Percentiles rank a stretch among this genome's conserved stretches.
Conservation (phyloP, 352 stramenopile species). For the Globisporangium perplexum region DNA sequence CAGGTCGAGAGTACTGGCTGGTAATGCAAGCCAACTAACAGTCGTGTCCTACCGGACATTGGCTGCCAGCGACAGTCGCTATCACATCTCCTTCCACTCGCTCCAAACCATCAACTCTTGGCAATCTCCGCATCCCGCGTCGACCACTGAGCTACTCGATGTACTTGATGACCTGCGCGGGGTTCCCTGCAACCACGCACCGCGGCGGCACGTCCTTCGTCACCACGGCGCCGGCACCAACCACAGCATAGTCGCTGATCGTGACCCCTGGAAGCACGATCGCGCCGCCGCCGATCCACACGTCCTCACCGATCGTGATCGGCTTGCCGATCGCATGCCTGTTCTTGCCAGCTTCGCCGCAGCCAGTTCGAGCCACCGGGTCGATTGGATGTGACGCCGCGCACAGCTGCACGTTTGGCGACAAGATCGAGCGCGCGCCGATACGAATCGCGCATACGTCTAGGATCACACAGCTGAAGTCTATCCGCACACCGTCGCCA, state of each 20-base stretch:
- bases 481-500: constrained; percentile 76
- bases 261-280: constrained; percentile 61
- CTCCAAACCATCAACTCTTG: too few species aligned
- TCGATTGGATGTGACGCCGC: constrained; percentile 72
- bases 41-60: too few species aligned
- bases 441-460: constrained; percentile 76
- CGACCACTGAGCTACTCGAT: constrained; percentile 17
- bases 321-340: constrained; percentile 30
- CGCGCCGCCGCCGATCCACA: constrained; percentile 76
- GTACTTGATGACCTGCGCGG: constrained; percentile 67
- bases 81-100: too few species aligned
- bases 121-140: too few species aligned
- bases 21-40: too few species aligned
- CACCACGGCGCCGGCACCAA: constrained; percentile 76
- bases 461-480: constrained; percentile 84
- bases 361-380: constrained; percentile 23
- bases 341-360: constrained; percentile 45
- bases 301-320: constrained; percentile 75
- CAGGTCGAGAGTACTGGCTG: too few species aligned
- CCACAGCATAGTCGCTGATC: constrained; percentile 48
- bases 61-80: too few species aligned
- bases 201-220: constrained; percentile 63
- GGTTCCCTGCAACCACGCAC: constrained; percentile 59
- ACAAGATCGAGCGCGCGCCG: constrained; percentile 64
- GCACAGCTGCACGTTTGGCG: constrained; percentile 70